Evolutionary conservation across 352 stramenopile species (phyloP), one percentile per base, ranked within the genome.

Genomic region (Hyaloperonospora brassicae): DNA sequence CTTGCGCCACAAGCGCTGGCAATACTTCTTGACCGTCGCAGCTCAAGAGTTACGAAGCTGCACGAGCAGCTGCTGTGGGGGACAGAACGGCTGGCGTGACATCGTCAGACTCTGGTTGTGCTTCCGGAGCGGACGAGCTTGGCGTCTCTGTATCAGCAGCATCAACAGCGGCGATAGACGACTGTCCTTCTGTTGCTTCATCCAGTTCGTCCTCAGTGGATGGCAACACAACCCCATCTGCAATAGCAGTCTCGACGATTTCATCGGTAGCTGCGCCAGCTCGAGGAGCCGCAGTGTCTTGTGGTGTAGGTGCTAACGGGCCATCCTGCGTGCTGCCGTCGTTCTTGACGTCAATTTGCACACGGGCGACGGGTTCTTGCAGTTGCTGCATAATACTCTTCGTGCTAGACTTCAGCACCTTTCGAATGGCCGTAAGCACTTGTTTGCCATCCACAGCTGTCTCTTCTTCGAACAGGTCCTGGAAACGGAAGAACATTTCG

Each of bases 401-500:
- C 5, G 81, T 89, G 59, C 73, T 88, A 13, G 86, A 76, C 51
- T 88, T 87, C 34, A 91, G 62, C 22, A 91, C 76, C 60, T 87
- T 88, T 30, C 78, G 76, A 61, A 91, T 86, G 2, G 80, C 73
- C 14, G 50, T 70, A 23, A 89, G 72, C 52, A 88, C 79, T 43
- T 91, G 81, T 44, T 83, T 84, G 38, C 73, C 65, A 25, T 91
- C 76, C 13, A 89, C 50, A 0, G 66, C 59, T 3, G 58, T 66
- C 23, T 83, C 73, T 36, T 86, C 76, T 60, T 91, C 81, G 50
- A 91, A 89, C 30, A 84, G 59, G 25, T 91, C 81, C 41, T 91
- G 78, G 50, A 91, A 88, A 4, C 75, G 81, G 59, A 84, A 89
- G 51, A 89, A 89, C 69, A 91, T 84, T 13, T 89, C 78, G 56